Conservation (phyloP, 164 flowering plant species). For the Umbellularia californica region DNA sequence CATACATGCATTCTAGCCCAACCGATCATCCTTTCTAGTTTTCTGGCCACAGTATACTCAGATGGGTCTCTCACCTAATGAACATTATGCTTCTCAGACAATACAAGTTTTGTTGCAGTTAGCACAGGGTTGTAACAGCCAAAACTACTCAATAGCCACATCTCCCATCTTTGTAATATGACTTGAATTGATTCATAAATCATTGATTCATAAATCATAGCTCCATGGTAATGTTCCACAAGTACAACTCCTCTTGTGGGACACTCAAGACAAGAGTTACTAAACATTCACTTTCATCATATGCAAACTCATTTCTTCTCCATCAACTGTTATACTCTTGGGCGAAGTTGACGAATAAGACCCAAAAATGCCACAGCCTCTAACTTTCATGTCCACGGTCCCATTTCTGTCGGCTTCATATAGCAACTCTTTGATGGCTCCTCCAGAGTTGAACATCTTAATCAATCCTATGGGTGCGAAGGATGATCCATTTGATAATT, state of each 20-base stretch:
- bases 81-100: no score
- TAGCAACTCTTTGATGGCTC: slow-evolving; percentile 62
- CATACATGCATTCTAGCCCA: no score
- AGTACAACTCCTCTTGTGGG: not conserved
- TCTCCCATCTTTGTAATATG: no score
- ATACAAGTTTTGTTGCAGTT: no score
- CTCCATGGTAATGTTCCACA: no score
- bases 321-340: slow-evolving; percentile 24
- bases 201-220: no score
- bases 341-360: slow-evolving; percentile 61
- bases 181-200: no score
- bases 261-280: not conserved
- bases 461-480: slow-evolving; percentile 77
- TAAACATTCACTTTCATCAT: not conserved
- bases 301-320: not conserved
- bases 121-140: no score
- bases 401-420: slow-evolving; percentile 29
- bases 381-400: slow-evolving; percentile 42
- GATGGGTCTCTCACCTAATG: no score
- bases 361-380: slow-evolving; percentile 67
- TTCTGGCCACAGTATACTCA: no score
- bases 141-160: no score
- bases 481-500: slow-evolving; percentile 26
- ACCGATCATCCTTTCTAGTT: no score
- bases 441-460: slow-evolving; percentile 86